Evolutionary conservation across 192 early-diverging fungal genomes (phyloP), one percentile per base, ranked within the genome.

Genomic region (Backusella psychrophila): DNA sequence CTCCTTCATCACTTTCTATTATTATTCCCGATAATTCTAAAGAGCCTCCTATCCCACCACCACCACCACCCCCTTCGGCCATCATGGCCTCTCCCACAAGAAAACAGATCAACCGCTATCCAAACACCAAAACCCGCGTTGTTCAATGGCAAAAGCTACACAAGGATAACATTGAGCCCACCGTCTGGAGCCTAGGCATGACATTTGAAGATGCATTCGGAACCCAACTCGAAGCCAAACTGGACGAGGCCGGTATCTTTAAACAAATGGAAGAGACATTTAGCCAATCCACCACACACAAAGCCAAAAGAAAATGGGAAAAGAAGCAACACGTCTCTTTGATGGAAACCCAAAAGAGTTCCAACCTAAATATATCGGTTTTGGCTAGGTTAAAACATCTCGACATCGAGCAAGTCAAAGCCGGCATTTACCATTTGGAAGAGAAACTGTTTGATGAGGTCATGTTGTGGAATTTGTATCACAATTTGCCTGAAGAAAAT

Each of bases 131-230:
- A 65, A 77, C 39, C 7, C 78, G 79, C 59, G 79, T 70, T 33
- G 44, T 80, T 1, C 79, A 80, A 66, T 80, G 79, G 79, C 79
- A 80, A 52, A 80, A 80, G 39, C 12, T 80, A 4, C 75, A 80
- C 38, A 42, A 42, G 0, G 39, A 73, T 49, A 59, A 71, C 7
- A 77, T 81, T 34, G 53, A 81, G 46, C 53, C 76, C 15, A 77
- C 80, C 4, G 52, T 81, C 12, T 81, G 75, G 75, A 76, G 68
- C 31, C 34, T 67, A 1, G 46, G 42, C 12, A 41, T 65, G 4
- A 21, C 66, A 19, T 71, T 77, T 8, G 23, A 63, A 63, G 56
- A 14, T 14, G 21, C 26, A 12, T 63, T 14, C 12, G 56, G 23
- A 14, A 23, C 11, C 23, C 49, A 41, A 7, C 68, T 74, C 17